These are phyloP conservation scores for Trichophaea hybrida DNA, from an alignment of 2,329 filamentous ascomycete species.

Conservation along the genomic window DNA sequence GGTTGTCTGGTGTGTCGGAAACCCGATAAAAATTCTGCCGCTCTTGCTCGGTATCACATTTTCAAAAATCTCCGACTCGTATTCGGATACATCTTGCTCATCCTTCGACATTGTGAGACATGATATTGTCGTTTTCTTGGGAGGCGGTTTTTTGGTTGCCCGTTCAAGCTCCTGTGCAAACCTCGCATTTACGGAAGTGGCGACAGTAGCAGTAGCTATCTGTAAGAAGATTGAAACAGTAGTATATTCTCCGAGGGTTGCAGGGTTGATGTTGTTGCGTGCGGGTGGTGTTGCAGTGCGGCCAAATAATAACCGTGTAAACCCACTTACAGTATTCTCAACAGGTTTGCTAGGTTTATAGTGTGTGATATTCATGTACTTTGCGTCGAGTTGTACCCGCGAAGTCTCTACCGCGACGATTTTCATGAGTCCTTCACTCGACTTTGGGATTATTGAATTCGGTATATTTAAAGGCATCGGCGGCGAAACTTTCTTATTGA, in stretches of 20 bases:
- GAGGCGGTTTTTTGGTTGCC: conserved; percentile 92
- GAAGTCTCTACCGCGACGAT: conserved; percentile 67
- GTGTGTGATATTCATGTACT: conserved; percentile 73
- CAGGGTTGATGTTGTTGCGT: conserved; percentile 6
- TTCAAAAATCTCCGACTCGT: conserved; percentile 65
- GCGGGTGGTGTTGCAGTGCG: conserved; percentile 1
- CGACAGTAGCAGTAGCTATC: conserved; percentile 69
- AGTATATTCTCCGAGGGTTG: conserved; percentile 28
- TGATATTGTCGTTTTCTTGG: conserved; percentile 70
- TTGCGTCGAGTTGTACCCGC: conserved; percentile 81
- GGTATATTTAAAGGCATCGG: conserved; percentile 59
- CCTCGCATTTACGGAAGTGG: conserved; percentile 55
- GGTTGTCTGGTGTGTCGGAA: conserved; percentile 93
- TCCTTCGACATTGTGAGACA: conserved; percentile 87
- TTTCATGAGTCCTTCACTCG: conserved; percentile 70
- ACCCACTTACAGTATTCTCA: conserved; percentile 23
- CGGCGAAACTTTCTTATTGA: conserved; percentile 76
- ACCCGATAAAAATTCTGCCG: conserved; percentile 90
- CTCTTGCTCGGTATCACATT: conserved; percentile 81
- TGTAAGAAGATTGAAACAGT: conserved; percentile 75
- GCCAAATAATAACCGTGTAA: conserved; percentile 14
- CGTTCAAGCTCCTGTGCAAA: conserved; percentile 81
- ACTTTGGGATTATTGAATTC: conserved; percentile 63
- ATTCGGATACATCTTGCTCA: conserved; percentile 54
- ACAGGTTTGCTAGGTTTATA: conserved; percentile 68